phyloP scores from a whole-genome alignment of 2,329 filamentous ascomycete genomes.

The Colletotrichum plurivorum region DNA sequence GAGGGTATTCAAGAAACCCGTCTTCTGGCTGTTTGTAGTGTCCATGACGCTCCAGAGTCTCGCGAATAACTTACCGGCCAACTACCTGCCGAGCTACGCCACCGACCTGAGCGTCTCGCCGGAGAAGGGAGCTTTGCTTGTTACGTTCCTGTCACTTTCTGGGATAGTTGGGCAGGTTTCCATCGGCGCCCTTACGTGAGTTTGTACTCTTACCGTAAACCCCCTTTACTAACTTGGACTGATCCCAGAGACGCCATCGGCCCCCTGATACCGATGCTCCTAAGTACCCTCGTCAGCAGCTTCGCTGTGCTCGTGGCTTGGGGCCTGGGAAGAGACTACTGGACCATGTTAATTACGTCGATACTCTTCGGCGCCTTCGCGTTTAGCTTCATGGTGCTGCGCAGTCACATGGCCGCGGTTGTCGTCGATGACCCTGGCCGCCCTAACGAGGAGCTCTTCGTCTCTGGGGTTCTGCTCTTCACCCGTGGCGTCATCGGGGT shows the following conservation, averaged over 20 bases:
- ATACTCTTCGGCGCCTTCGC: slow-evolving; percentile 29
- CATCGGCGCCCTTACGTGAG: slow-evolving; percentile 14
- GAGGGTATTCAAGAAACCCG: background rate
- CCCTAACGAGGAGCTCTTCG: slow-evolving; percentile 9
- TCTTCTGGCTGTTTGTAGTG: slow-evolving; percentile 16
- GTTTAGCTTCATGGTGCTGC: slow-evolving; percentile 24
- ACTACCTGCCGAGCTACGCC: slow-evolving; percentile 24
- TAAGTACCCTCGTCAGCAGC: slow-evolving; percentile 22
- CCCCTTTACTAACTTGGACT: background rate
- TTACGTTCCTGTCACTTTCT: slow-evolving; percentile 12
- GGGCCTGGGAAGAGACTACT: slow-evolving; percentile 19
- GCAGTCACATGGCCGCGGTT: slow-evolving; percentile 25
- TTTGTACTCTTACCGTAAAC: background rate
- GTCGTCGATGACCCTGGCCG: slow-evolving; percentile 3
- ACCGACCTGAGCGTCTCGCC: slow-evolving; percentile 13
- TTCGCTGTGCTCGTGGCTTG: slow-evolving; percentile 9
- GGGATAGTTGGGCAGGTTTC: slow-evolving; percentile 18
- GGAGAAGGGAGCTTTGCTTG: slow-evolving; percentile 8
- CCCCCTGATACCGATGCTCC: slow-evolving; percentile 18
- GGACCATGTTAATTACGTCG: slow-evolving; percentile 18
- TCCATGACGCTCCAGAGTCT: slow-evolving; percentile 27
- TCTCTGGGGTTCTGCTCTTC: slow-evolving; percentile 9
- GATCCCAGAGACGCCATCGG: slow-evolving; percentile 5
- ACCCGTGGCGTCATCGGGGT: slow-evolving; percentile 24
- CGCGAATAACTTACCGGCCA: slow-evolving; percentile 12